These are phyloP conservation scores for Sugiyamaella valdiviana DNA, from an alignment of 805 yeast species.

Conservation along the genomic window DNA sequence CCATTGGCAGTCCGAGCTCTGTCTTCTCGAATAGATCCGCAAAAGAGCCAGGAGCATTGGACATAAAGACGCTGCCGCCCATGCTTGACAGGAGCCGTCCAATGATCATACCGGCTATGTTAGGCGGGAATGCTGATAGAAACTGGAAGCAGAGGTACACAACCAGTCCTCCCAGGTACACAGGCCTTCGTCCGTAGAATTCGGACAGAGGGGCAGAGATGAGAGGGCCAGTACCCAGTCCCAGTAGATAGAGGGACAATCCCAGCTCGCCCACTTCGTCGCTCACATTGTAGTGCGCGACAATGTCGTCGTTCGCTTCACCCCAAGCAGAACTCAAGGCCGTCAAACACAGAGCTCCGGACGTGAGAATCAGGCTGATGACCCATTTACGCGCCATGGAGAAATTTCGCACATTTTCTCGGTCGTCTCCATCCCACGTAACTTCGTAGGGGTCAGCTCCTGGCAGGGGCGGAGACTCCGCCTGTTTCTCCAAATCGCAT, in stretches of 20 bases:
- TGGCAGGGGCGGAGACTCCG: background rate
- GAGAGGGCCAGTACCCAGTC: constrained; percentile 61
- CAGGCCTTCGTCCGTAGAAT: constrained; percentile 19
- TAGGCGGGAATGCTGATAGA: constrained; percentile 40
- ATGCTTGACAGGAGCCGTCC: constrained; percentile 70
- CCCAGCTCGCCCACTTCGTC: constrained; percentile 29
- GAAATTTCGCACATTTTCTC: constrained; percentile 34
- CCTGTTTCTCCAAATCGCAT: background rate
- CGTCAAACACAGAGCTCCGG: constrained; percentile 29
- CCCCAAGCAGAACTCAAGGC: constrained; percentile 48
- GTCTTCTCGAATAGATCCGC: constrained; percentile 67
- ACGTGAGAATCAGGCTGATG: constrained; percentile 28
- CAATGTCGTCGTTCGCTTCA: constrained; percentile 37
- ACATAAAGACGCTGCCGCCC: constrained; percentile 74
- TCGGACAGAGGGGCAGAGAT: constrained; percentile 50
- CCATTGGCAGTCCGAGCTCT: constrained; percentile 66
- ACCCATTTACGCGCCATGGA: constrained; percentile 35
- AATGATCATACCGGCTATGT: constrained; percentile 38
- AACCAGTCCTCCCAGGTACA: constrained; percentile 50
- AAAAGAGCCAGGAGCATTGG: constrained; percentile 81
- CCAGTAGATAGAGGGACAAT: constrained; percentile 48
- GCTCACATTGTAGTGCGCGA: constrained; percentile 13
- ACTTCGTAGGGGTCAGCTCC: constrained; percentile 11
- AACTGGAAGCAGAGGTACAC: constrained; percentile 44
- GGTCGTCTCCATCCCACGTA: constrained; percentile 31